Percentiles rank a stretch among this genome's conserved stretches.
phyloP scores from a whole-genome alignment of 805 yeast species.

The Saccharomyces paradoxus region DNA sequence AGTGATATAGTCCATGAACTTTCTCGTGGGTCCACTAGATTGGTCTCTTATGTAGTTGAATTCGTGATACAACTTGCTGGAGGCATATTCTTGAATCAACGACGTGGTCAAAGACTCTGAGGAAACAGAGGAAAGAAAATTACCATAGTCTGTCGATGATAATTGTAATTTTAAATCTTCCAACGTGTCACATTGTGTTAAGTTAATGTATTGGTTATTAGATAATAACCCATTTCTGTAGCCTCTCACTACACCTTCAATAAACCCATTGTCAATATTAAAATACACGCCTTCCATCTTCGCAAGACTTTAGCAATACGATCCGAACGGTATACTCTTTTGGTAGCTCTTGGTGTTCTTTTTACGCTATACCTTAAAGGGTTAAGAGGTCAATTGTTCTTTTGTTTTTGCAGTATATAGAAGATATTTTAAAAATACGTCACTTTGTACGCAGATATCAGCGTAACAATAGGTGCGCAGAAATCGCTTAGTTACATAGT shows the following conservation, averaged over 20 bases:
- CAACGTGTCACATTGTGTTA: conserved; percentile 91
- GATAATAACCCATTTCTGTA: conserved; percentile 77
- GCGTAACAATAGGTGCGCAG: not conserved
- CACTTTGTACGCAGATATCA: not conserved
- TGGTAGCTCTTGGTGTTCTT: not conserved
- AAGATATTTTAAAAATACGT: not conserved
- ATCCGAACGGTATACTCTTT: not conserved
- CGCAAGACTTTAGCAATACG: not conserved
- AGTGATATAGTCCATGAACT: conserved; percentile 84
- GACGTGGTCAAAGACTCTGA: conserved; percentile 74
- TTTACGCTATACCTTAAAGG: not conserved
- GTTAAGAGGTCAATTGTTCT: not conserved
- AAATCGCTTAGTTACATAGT: not conserved
- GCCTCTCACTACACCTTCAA: conserved; percentile 94
- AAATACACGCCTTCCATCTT: conserved; percentile 89
- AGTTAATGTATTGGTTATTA: conserved; percentile 74
- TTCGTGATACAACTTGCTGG: conserved; percentile 67
- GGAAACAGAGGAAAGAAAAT: conserved; percentile 73
- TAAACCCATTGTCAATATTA: conserved; percentile 81
- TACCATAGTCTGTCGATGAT: conserved; percentile 93
- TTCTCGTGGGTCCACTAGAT: conserved; percentile 68
- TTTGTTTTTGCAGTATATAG: not conserved
- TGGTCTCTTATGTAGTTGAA: conserved; percentile 80
- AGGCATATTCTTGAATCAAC: conserved; percentile 72
- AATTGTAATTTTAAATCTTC: conserved; percentile 92